These are phyloP conservation scores for Ogataea paradorogensis DNA, from an alignment of 805 yeast species.

Conservation along the genomic window DNA sequence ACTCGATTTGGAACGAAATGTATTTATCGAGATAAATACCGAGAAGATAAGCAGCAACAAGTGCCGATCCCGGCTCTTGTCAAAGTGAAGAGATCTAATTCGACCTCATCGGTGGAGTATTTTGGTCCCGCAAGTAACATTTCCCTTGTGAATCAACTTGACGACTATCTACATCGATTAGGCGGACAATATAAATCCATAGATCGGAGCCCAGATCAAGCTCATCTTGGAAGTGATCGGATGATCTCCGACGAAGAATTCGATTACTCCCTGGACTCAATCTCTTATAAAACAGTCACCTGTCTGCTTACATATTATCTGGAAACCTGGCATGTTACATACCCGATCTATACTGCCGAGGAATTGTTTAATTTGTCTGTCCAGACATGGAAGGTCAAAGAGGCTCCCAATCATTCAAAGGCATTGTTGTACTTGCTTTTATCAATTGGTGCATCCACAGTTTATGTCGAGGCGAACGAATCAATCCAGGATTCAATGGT, in stretches of 20 bases:
- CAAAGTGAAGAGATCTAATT: neutral
- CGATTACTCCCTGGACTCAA: neutral
- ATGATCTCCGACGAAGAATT: neutral
- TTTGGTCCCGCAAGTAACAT: constrained; percentile 28
- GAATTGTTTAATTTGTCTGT: constrained; percentile 16
- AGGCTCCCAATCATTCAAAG: constrained; percentile 14
- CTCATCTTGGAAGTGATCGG: too few species aligned
- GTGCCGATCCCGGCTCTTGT: neutral
- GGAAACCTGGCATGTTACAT: constrained; percentile 24
- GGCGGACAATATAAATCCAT: constrained; percentile 4
- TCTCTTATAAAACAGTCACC: constrained; percentile 6
- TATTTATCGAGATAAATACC: neutral
- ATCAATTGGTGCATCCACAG: constrained; percentile 5
- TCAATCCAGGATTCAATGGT: neutral
- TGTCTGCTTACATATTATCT: constrained; percentile 18
- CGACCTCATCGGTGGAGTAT: constrained; percentile 17
- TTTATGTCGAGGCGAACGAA: neutral
- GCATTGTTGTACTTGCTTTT: constrained; percentile 22
- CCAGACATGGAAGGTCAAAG: constrained; percentile 14
- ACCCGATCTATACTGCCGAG: constrained; percentile 22
- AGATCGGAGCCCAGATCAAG: neutral
- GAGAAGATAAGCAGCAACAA: neutral
- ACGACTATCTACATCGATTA: constrained; percentile 15
- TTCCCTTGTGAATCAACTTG: constrained; percentile 25
- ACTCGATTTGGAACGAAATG: neutral